Conservation (phyloP, 257 asterid genomes). For the Petunia secreta region DNA sequence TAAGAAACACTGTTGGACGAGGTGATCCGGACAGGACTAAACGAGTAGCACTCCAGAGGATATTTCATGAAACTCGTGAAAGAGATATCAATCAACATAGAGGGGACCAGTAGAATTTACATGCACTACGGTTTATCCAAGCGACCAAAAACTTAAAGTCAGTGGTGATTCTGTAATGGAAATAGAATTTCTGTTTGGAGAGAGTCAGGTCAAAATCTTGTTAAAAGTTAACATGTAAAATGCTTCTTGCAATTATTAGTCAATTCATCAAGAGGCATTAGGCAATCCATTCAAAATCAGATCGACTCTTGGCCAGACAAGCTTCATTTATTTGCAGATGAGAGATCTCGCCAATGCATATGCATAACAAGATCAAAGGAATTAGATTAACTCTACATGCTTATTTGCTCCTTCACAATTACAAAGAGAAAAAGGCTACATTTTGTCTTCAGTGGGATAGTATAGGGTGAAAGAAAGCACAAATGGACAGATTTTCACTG, state of each 20-base stretch:
- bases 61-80: neutral
- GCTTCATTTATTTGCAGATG: neutral
- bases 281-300: neutral
- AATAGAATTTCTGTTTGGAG: neutral
- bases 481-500: neutral
- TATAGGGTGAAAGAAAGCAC: neutral
- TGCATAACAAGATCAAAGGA: neutral
- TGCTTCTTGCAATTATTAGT: neutral
- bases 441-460: conserved; percentile 6
- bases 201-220: neutral
- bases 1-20: neutral
- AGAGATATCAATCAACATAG: neutral
- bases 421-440: conserved; percentile 15
- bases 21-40: neutral
- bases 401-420: conserved; percentile 13
- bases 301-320: neutral
- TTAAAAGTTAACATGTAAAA: neutral
- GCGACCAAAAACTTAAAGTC: neutral
- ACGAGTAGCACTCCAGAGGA: neutral
- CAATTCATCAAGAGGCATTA: neutral
- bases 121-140: neutral
- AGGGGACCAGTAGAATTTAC: neutral
- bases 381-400: neutral
- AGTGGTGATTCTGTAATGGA: neutral
- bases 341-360: neutral